Conservation (phyloP, 257 asterid species). For the Leptodermis oblonga region DNA sequence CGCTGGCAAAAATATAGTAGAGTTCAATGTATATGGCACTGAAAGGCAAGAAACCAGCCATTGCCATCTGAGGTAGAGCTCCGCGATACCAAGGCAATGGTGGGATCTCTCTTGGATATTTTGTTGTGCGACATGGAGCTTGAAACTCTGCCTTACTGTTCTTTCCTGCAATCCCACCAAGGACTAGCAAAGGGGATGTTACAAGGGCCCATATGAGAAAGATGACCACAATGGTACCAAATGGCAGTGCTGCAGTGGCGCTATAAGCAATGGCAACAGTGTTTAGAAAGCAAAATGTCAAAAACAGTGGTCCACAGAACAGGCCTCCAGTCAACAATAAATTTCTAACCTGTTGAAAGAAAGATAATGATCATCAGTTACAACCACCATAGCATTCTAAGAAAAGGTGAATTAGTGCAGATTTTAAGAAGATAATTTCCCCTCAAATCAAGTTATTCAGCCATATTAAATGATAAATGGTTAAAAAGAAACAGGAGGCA, state of each 20-base stretch:
- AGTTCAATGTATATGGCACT: constrained; percentile 93
- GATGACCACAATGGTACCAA: constrained; percentile 79
- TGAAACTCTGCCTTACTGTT: constrained; percentile 83
- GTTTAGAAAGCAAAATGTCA: constrained; percentile 72
- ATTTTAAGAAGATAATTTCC: not conserved
- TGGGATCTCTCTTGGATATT: constrained; percentile 84
- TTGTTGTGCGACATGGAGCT: constrained; percentile 84
- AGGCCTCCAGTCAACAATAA: constrained; percentile 63
- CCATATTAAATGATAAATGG: not conserved
- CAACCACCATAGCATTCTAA: not conserved
- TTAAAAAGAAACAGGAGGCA: not conserved
- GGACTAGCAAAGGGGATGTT: constrained; percentile 71
- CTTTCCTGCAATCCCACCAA: constrained; percentile 90
- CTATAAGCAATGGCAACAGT: constrained; percentile 80
- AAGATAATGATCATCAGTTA: not conserved
- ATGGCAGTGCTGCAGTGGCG: constrained; percentile 88
- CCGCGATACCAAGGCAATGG: constrained; percentile 81
- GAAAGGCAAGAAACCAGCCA: constrained; percentile 94
- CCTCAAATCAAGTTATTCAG: not conserved
- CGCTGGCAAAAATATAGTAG: constrained; percentile 84
- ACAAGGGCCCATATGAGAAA: constrained; percentile 86
- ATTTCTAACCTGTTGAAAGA: constrained; percentile 56
- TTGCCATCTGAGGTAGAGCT: constrained; percentile 84
- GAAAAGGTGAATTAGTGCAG: not conserved
- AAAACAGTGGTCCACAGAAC: constrained; percentile 77